These are phyloP conservation scores for Hygrophila difformis DNA, from an alignment of 257 asterid species.

Conservation along the genomic window DNA sequence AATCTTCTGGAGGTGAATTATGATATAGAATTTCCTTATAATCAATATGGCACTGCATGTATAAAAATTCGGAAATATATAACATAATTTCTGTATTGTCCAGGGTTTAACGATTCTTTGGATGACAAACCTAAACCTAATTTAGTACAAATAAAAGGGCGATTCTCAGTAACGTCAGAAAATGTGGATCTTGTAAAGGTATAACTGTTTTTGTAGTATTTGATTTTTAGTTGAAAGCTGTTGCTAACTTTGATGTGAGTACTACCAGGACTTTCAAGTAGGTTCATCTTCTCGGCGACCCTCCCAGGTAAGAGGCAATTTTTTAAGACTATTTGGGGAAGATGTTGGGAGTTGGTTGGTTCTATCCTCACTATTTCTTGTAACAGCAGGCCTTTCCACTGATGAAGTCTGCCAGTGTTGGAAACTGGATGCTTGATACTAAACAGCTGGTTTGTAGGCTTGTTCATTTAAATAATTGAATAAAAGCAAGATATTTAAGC, in stretches of 20 bases:
- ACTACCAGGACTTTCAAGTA: constrained; percentile 73
- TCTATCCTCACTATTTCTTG: constrained; percentile 16
- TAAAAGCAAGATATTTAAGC: not conserved
- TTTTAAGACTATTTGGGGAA: not conserved
- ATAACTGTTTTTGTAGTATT: constrained; percentile 15
- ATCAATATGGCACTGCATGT: not conserved
- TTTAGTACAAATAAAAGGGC: constrained; percentile 95
- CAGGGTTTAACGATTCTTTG: constrained; percentile 67
- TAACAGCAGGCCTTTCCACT: constrained; percentile 76
- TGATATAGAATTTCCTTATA: constrained; percentile 11
- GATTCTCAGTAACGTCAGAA: constrained; percentile 98
- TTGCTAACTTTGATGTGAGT: constrained; percentile 33
- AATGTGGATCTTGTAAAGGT: constrained; percentile 98
- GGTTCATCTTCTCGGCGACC: constrained; percentile 59
- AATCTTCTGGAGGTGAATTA: constrained; percentile 75
- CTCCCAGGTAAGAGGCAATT: constrained; percentile 51
- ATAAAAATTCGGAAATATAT: constrained; percentile 10
- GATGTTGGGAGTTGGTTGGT: not conserved
- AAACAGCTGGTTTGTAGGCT: constrained; percentile 46
- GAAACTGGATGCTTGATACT: constrained; percentile 77
- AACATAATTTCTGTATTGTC: constrained; percentile 13
- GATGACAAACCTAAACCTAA: constrained; percentile 83
- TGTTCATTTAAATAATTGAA: constrained; percentile 15
- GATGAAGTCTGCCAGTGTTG: constrained; percentile 95
- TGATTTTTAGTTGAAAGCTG: constrained; percentile 13